These are phyloP conservation scores for Turnera subulata DNA, from an alignment of 345 rosid species.

Conservation along the genomic window DNA sequence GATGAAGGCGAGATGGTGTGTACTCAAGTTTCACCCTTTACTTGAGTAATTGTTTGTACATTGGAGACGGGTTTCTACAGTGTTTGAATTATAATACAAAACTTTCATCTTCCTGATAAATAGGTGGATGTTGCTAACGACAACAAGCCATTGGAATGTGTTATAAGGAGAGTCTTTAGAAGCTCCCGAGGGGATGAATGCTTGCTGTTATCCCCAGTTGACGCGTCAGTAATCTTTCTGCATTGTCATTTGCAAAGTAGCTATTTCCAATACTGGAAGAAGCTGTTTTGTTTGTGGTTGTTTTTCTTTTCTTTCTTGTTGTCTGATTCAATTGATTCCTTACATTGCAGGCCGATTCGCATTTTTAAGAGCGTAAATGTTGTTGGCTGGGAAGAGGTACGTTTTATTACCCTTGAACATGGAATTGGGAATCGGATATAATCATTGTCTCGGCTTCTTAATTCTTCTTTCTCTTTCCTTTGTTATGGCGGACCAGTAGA, in stretches of 20 bases:
- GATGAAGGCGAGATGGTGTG: too few relatives aligned
- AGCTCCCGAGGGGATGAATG: constrained; percentile 80
- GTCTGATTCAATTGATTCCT: constrained; percentile 15
- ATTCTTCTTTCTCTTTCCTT: too few relatives aligned
- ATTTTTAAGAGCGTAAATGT: constrained; percentile 76
- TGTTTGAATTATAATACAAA: too few relatives aligned
- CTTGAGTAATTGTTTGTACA: too few relatives aligned
- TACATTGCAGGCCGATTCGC: constrained; percentile 88
- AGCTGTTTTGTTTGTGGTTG: too few relatives aligned
- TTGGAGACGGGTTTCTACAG: too few relatives aligned
- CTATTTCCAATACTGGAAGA: background rate
- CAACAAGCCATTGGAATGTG: constrained; percentile 72
- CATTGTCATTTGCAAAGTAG: constrained; percentile 2
- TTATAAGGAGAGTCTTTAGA: constrained; percentile 73
- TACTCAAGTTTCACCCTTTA: too few relatives aligned
- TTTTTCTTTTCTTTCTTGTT: constrained; percentile 1
- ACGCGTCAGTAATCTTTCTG: constrained; percentile 50
- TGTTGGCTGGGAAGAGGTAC: constrained; percentile 93
- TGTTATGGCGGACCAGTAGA: too few relatives aligned
- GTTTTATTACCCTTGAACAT: constrained; percentile 17
- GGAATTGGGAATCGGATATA: background rate
- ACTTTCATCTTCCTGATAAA: too few relatives aligned
- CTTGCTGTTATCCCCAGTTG: constrained; percentile 87
- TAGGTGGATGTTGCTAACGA: constrained; percentile 78
- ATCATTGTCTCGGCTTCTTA: background rate